Base-by-base conservation (phyloP, 257 asterid species). In the Dorcoceras hygrometricum region DNA sequence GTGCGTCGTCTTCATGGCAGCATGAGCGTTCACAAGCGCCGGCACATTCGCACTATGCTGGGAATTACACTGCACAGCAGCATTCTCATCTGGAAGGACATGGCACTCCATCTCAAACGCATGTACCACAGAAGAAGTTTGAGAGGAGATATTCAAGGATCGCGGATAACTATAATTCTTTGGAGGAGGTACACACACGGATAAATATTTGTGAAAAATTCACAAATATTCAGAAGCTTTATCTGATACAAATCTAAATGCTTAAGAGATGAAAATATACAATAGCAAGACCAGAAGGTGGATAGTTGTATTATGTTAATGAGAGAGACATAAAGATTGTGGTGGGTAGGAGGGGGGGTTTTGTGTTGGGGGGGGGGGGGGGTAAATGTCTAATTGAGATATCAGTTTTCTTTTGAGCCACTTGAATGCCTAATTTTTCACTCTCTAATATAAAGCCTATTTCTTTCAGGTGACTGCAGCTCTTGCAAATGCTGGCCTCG, bases 401-500 rank as follows among this genome's bases (percentile, higher is more conserved):
- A 14, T 0, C 28, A 20, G n/a, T 58, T 62, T 36, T 61, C 8
- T 59, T 26, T 6, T 22, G 20, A 57, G 65, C 70, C 66, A 58
- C 5, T 65, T 2, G 26, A 58, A 23, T 34, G 6, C 56, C 1
- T 48, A 34, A 23, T 60, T 19, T 23, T 36, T 63, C 24, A 69
- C 24, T 60, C 23, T 32, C 28, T 68, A 69, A 23, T 70, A 23
- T 36, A 59, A 46, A 23, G 6, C 55, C 27, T 59, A 23, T 69
- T 70, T 74, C 72, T 36, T 66, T 53, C 66, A 94, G 97, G 97
- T 94, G 76, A 83, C 88, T 26, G 96, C 85, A 69, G 99, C 96
- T 59, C 95, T 94, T 65, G 84, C 84, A 56, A 88, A 82, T 31
- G 96, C 96, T 70, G 99, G 97, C 63, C 91, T 94, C 10, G 99